Base-by-base conservation (phyloP, 257 asterid genomes). In the Plectranthus barbatus region DNA sequence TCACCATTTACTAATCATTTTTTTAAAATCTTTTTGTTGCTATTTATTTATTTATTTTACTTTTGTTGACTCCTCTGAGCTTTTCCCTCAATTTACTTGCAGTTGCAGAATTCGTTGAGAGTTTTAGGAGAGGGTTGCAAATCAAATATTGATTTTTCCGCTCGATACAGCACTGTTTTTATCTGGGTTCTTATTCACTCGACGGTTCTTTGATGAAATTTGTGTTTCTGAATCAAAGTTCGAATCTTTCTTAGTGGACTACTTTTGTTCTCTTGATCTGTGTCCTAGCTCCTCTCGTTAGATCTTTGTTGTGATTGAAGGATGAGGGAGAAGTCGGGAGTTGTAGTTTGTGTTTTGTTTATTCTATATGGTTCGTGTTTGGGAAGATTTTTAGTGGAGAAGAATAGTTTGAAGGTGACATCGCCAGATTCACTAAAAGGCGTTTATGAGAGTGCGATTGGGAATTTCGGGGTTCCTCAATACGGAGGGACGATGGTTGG, bases 381-480 rank as follows among this genome's bases (percentile, higher is more conserved):
- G 20, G 96, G 90, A 5, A 86, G 95, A 75, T 92, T 92, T 62
- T 94, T 92, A 4, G 99, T 92, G 68, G 99, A 92, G 83, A 92
- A 89, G 86, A 92, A 89, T 56, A 89, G 89, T 71, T 74, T 92
- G 86, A 89, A 77, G 78, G 81, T 92, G 45, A 80, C 99, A 1
- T 82, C 96, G 3, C 99, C 99, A 1, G 84, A 72, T 7, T 75
- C 90, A 1, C 57, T 92, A 46, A 92, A 74, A 62, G 84, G 69
- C 46, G 90, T 82, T 37, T 79, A 89, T 49, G 97, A 89, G 67
- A 83, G 94, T 57, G 97, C 97, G 37, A 92, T 92, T 75, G 99
- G 99, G 79, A 89, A 92, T 79, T 92, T 92, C 68, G 97, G 99
- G 69, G 89, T 92, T 47, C 97, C 99, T 54, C 82, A 86, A 44